A percentile compares a stretch with the other conserved stretches of the same genome.
phyloP scores from a whole-genome alignment of 2,329 filamentous ascomycete genomes.

The Beauveria rudraprayagi region DNA sequence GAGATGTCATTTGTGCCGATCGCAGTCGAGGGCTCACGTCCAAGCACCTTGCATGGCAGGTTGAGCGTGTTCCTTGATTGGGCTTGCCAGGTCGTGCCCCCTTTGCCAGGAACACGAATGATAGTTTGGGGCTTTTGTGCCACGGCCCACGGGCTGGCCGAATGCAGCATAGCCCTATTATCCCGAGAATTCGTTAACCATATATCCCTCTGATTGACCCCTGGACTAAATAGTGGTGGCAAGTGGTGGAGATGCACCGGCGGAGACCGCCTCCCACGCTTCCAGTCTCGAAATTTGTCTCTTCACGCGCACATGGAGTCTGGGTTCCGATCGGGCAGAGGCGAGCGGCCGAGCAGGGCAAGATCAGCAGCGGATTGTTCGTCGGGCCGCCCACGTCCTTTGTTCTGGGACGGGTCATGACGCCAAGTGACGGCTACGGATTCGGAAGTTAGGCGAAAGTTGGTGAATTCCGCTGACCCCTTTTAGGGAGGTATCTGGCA shows the following conservation, averaged over 20 bases:
- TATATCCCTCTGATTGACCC: background rate
- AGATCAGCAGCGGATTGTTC: background rate
- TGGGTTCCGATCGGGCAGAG: conserved; percentile 1
- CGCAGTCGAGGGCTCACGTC: background rate
- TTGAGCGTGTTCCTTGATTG: background rate
- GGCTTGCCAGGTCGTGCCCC: background rate
- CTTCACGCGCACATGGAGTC: conserved; percentile 1
- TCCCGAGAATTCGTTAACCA: no score
- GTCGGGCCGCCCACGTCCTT: background rate
- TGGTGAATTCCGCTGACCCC: background rate
- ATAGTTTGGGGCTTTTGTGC: background rate
- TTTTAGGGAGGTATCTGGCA: background rate
- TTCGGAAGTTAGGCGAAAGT: background rate
- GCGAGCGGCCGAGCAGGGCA: background rate
- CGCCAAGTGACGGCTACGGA: background rate
- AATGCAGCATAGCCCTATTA: background rate
- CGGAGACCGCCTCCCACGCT: background rate
- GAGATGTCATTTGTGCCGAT: background rate
- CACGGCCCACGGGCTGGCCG: background rate
- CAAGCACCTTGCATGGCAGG: background rate
- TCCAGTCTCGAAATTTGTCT: background rate
- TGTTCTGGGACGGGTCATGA: background rate
- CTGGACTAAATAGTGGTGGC: background rate
- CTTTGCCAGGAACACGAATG: background rate
- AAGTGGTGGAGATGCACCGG: background rate